These are phyloP conservation scores for Stevia rebaudiana DNA, from an alignment of 140 eudicot genomes.

Conservation along the genomic window DNA sequence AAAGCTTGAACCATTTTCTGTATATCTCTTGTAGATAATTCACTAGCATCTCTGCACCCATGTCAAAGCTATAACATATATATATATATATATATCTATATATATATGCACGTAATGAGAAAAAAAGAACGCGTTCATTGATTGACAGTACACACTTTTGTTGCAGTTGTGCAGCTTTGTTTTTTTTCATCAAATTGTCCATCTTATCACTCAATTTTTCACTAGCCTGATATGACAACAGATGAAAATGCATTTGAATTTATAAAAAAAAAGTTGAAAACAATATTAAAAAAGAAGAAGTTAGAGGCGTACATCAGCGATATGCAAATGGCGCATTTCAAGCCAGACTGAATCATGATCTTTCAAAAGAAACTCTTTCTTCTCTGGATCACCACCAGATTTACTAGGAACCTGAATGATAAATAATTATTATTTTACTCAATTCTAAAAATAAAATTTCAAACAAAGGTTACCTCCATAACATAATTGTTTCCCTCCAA, in stretches of 20 bases:
- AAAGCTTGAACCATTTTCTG: conserved; percentile 97
- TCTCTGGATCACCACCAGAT: conserved; percentile 84
- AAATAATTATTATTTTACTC: background rate
- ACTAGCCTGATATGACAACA: conserved; percentile 66
- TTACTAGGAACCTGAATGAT: conserved; percentile 62
- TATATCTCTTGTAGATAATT: conserved; percentile 82
- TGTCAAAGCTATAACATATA: conserved; percentile 11
- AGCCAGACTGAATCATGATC: conserved; percentile 93
- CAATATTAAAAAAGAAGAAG: conserved; percentile 4
- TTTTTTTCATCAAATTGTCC: conserved; percentile 66
- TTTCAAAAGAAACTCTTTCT: conserved; percentile 65
- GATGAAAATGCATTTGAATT: conserved; percentile 17
- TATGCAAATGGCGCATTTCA: conserved; percentile 87
- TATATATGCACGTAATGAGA: background rate
- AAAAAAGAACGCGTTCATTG: background rate
- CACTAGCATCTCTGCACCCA: conserved; percentile 69
- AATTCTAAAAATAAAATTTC: background rate
- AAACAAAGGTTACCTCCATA: conserved; percentile 53
- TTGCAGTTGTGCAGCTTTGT: conserved; percentile 91
- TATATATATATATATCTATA: background rate
- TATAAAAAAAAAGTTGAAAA: background rate
- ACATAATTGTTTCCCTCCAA: conserved; percentile 89
- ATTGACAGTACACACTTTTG: conserved; percentile 51
- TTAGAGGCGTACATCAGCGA: conserved; percentile 70
- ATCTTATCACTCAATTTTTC: conserved; percentile 73